phyloP scores from a whole-genome alignment of 2,329 filamentous ascomycete species.

The Dothideomycetes sp. region DNA sequence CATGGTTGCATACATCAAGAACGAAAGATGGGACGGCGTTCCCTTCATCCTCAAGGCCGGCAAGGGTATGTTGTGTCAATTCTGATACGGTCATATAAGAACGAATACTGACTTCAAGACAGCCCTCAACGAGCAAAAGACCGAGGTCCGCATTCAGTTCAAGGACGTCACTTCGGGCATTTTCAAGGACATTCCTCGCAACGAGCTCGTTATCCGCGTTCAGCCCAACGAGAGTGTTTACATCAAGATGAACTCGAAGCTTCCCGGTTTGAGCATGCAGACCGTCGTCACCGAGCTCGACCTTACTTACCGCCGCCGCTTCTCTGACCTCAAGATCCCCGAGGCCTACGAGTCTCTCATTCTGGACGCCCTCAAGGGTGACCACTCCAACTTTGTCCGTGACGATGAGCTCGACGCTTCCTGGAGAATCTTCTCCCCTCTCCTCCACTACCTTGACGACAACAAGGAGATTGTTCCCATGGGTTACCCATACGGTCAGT shows the following conservation, averaged over 20 bases:
- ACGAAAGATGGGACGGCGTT: slow-evolving; percentile 98
- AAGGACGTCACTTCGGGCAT: slow-evolving; percentile 98
- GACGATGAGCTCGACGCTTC: slow-evolving; percentile 94
- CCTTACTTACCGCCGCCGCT: slow-evolving; percentile 92
- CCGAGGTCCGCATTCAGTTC: slow-evolving; percentile 97
- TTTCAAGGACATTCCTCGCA: slow-evolving; percentile 98
- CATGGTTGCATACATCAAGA: slow-evolving; percentile 97
- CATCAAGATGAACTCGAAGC: slow-evolving; percentile 99
- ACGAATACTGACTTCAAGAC: slow-evolving; percentile 14
- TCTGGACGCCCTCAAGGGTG: slow-evolving; percentile 93
- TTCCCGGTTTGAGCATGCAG: slow-evolving; percentile 97
- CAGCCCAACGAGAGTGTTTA: slow-evolving; percentile 99
- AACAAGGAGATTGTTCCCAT: slow-evolving; percentile 99
- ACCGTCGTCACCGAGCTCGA: slow-evolving; percentile 98
- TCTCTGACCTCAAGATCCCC: slow-evolving; percentile 98
- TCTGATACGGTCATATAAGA: not conserved
- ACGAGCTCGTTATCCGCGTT: slow-evolving; percentile 97
- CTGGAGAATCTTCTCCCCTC: slow-evolving; percentile 97
- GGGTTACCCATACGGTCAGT: slow-evolving; percentile 97
- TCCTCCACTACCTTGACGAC: slow-evolving; percentile 95
- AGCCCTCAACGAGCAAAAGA: slow-evolving; percentile 98
- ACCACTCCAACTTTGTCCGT: slow-evolving; percentile 98
- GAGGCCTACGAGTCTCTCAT: slow-evolving; percentile 98
- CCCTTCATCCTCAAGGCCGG: slow-evolving; percentile 99
- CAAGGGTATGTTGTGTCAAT: slow-evolving; percentile 46